phyloP scores from a whole-genome alignment of 2,329 filamentous ascomycete genomes.

The Xylariales sp. region DNA sequence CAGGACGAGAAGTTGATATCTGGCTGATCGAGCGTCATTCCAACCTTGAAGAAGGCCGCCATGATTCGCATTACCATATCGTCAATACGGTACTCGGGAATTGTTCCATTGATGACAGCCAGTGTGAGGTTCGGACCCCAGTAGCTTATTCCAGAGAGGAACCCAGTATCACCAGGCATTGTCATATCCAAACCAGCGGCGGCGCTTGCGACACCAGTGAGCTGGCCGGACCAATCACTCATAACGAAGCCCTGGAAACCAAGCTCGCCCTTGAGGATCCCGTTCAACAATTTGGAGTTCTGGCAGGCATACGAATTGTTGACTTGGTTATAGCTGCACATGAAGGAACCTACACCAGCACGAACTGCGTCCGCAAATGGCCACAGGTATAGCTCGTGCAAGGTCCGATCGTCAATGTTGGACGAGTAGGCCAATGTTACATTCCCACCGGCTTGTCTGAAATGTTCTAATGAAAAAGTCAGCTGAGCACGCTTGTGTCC shows the following conservation, averaged over 20 bases:
- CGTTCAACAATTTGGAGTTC: conserved; percentile 72
- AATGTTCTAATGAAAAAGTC: conserved; percentile 69
- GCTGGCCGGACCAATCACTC: conserved; percentile 77
- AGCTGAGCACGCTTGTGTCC: conserved; percentile 46
- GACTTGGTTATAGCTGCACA: conserved; percentile 71
- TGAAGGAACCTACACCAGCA: conserved; percentile 60
- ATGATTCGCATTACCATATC: conserved; percentile 84
- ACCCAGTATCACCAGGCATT: conserved; percentile 82
- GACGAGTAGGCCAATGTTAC: conserved; percentile 55
- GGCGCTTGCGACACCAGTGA: conserved; percentile 62
- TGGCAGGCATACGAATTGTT: conserved; percentile 81
- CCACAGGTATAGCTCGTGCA: conserved; percentile 76
- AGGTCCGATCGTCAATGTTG: conserved; percentile 67
- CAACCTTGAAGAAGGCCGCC: conserved; percentile 64
- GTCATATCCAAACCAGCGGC: conserved; percentile 77
- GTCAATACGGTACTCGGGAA: conserved; percentile 82
- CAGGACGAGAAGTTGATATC: background rate
- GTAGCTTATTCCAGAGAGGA: conserved; percentile 68
- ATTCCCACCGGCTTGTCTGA: conserved; percentile 60
- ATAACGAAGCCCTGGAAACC: conserved; percentile 79
- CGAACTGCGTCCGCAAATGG: conserved; percentile 70
- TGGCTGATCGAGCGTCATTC: conserved; percentile 48
- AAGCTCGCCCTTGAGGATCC: conserved; percentile 72
- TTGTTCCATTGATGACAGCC: conserved; percentile 81
- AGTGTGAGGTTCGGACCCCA: conserved; percentile 88